Percentiles rank a stretch among this genome's conserved stretches.
Conservation (phyloP, 2,329 filamentous ascomycete genomes). For the Cladophialophora psammophila region DNA sequence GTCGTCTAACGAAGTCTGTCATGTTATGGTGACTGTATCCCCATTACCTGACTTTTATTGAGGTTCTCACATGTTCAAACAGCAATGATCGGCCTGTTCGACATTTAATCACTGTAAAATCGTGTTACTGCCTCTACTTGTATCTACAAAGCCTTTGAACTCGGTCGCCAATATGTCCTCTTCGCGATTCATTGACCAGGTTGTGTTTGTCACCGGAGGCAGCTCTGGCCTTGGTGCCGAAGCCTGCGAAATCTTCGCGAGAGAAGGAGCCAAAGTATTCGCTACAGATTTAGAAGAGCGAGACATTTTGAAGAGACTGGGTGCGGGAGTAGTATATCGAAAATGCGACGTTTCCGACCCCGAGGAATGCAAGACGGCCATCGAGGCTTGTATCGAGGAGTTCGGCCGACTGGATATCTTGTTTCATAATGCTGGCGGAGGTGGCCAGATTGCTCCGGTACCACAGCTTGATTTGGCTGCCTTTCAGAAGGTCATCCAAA, state of each 20-base stretch:
- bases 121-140: too few relatives aligned
- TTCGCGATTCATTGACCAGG: constrained; percentile 21
- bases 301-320: too few relatives aligned
- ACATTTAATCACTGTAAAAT: too few relatives aligned
- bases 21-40: too few relatives aligned
- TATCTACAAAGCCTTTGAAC: too few relatives aligned
- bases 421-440: constrained; percentile 27
- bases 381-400: constrained; percentile 25
- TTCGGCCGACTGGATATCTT: constrained; percentile 24
- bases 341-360: too few relatives aligned
- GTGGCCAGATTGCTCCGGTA: constrained; percentile 24
- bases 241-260: constrained; percentile 24
- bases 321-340: too few relatives aligned
- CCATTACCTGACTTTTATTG: too few relatives aligned
- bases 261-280: constrained; percentile 27
- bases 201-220: constrained; percentile 28
- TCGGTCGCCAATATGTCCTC: too few relatives aligned
- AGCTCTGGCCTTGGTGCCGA: constrained; percentile 31
- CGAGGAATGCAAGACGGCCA: constrained; percentile 19
- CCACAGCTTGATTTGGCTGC: constrained; percentile 24
- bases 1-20: too few relatives aligned
- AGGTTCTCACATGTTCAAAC: too few relatives aligned
- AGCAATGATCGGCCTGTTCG: too few relatives aligned
- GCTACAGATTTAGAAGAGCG: constrained; percentile 29
- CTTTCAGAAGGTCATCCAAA: constrained; percentile 32